Base-by-base conservation (phyloP, 2,329 filamentous ascomycete genomes). In the Claviceps pazoutovae region DNA sequence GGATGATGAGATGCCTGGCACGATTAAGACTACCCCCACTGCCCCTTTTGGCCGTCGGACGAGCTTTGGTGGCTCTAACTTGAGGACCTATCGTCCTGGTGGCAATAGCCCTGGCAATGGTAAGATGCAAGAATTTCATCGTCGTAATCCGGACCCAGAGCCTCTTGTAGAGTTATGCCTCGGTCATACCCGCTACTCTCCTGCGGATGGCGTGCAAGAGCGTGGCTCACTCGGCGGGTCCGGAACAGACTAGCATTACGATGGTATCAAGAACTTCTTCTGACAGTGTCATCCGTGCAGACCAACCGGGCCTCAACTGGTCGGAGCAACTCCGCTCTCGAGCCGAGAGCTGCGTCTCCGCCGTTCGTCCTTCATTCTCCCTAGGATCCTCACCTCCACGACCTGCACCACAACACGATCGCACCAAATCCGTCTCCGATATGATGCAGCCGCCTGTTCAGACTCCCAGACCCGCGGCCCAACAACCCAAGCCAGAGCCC, bases 281-380 rank as follows among this genome's bases (percentile, higher is more conserved):
- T 86, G 78, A 86, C 82, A 72, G 71, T 70, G 71, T 70, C 57
- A 63, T 70, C 67, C 78, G 76, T 70, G 71, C 80, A 90, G 86
- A 88, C 76, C 88, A 93, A 63, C 65, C 67, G 77, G 88, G 87
- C 68, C 95, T 94, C 78, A 95, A 95, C 72, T 95, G 91, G 86
- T 88, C 88, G 65, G 91, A 96, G 74, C 90, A 95, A 74, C 82
- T 96, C 75, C 88, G 89, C 69, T 85, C 83, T 63, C 86, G 90
- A 66, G 90, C 90, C 61, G 88, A 95, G 73, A 90, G 88, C 69
- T 84, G 81, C 61, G 76, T 83, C 53, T 69, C 76, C 44, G 75
- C 74, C 59, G 66, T 48, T 41, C 75, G 79, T 53, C 71, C 80
- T 46, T 76, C 75, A 46, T 82, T 84, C 63, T 74, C 75, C 46